Evolutionary conservation across 1,284 basidiomycete genomes (phyloP).

Genomic region (Laetiporus sulphureus): DNA sequence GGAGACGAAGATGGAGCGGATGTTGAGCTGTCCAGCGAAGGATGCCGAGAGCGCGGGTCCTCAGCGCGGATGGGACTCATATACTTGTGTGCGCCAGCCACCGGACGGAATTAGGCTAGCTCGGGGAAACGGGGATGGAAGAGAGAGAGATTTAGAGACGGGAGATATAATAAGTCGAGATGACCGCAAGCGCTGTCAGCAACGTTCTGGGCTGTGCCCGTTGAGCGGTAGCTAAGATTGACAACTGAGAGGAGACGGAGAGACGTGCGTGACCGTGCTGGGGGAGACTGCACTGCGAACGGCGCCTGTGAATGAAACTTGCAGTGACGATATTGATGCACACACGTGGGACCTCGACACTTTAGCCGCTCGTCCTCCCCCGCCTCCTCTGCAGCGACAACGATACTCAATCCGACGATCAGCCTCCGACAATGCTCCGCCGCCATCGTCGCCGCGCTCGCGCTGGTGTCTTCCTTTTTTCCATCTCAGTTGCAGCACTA

Average conservation of each 20-base stretch:
- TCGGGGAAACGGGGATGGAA: conserved; percentile 2
- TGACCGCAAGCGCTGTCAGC: conserved; percentile 1
- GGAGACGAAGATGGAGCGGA: conserved; percentile 18
- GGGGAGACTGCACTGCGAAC: too few relatives aligned
- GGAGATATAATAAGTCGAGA: conserved; percentile 2
- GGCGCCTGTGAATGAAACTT: conserved; percentile 6
- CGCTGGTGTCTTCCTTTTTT: neutral
- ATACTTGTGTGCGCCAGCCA: conserved; percentile 14
- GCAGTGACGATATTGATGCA: conserved; percentile 8
- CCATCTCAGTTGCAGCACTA: too few relatives aligned
- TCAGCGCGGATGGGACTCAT: conserved; percentile 23
- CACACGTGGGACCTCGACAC: conserved; percentile 6
- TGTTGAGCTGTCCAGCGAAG: conserved; percentile 14
- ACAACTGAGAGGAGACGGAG: neutral
- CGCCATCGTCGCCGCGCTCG: neutral
- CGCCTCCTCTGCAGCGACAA: neutral
- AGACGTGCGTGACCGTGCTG: neutral
- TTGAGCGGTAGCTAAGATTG: neutral
- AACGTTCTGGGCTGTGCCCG: conserved; percentile 7
- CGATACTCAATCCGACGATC: too few relatives aligned
- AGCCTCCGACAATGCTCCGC: too few relatives aligned
- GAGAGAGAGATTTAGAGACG: conserved; percentile 1
- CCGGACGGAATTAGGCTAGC: conserved; percentile 7
- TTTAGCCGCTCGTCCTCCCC: neutral
- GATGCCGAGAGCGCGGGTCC: conserved; percentile 21